A percentile compares a stretch with the other conserved stretches of the same genome.
phyloP scores from a whole-genome alignment of 2,329 filamentous ascomycete genomes.

The Ascochyta clinopodiicola region DNA sequence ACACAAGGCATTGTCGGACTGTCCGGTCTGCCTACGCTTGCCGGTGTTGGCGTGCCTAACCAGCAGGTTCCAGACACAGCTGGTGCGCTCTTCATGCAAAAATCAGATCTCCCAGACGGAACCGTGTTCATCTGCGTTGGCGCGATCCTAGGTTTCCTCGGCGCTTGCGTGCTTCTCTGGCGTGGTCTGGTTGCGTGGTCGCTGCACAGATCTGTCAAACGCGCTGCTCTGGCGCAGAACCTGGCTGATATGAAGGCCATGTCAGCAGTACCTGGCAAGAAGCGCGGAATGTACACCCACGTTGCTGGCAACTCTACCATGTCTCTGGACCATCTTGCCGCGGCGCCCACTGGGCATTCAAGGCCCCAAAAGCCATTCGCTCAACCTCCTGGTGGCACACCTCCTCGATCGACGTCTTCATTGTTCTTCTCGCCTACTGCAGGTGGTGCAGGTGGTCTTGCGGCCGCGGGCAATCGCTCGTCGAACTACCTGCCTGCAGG shows the following conservation, averaged over 20 bases:
- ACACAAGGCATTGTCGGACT: constrained; percentile 37
- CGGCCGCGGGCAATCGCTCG: constrained; percentile 63
- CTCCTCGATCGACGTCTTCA: constrained; percentile 53
- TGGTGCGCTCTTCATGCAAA: constrained; percentile 90
- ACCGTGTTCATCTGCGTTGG: constrained; percentile 97
- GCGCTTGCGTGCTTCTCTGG: constrained; percentile 83
- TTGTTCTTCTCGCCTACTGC: constrained; percentile 97
- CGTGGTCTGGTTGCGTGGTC: constrained; percentile 86
- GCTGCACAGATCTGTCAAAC: constrained; percentile 87
- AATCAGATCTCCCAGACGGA: constrained; percentile 83
- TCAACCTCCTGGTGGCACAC: constrained; percentile 29
- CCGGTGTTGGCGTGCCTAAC: constrained; percentile 67
- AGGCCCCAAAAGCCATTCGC: constrained; percentile 41
- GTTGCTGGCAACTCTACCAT: constrained; percentile 59
- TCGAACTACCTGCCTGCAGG: constrained; percentile 88
- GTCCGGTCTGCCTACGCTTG: constrained; percentile 60
- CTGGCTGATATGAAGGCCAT: constrained; percentile 72
- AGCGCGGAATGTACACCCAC: constrained; percentile 52
- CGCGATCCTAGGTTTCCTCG: constrained; percentile 83
- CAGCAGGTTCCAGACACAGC: constrained; percentile 81
- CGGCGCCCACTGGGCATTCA: constrained; percentile 44
- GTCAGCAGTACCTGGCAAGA: constrained; percentile 51
- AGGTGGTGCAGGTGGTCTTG: constrained; percentile 58
- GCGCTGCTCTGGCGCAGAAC: constrained; percentile 78
- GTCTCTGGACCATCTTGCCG: constrained; percentile 60